Percentiles rank a stretch among this genome's conserved stretches.
Evolutionary conservation across 495 filamentous ascomycete species (phyloP).

Genomic region (Durotheca rogersii): DNA sequence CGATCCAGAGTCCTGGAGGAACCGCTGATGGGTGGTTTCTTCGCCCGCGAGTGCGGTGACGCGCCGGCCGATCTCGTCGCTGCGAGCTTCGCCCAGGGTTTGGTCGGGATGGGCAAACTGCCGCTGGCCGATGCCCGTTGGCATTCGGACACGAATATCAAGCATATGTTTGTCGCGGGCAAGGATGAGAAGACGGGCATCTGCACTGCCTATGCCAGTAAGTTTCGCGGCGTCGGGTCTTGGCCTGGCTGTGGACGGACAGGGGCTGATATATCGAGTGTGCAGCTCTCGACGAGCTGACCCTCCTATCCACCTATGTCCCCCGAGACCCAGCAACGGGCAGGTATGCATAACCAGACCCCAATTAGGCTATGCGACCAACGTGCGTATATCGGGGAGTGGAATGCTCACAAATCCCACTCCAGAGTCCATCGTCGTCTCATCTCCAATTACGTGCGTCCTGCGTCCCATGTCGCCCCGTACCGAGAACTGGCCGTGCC

Average conservation of each 20-base stretch:
- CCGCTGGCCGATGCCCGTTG: not conserved
- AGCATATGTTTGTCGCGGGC: conserved; percentile 32
- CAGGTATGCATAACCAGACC: not conserved
- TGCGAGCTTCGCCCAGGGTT: conserved; percentile 23
- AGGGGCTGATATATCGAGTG: not conserved
- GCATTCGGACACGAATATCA: not conserved
- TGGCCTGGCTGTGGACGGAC: not conserved
- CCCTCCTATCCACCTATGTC: conserved; percentile 23
- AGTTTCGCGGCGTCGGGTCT: conserved; percentile 17
- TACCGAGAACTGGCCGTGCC: not conserved
- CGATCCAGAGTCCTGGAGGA: conserved; percentile 16
- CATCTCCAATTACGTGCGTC: conserved; percentile 1
- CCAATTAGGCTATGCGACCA: not conserved
- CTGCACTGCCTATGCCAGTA: conserved; percentile 36
- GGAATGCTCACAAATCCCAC: too few species aligned
- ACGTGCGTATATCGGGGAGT: not conserved
- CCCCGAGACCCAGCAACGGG: conserved; percentile 22
- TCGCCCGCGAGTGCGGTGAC: conserved; percentile 28
- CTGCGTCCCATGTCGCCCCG: not conserved
- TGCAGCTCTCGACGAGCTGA: conserved; percentile 2
- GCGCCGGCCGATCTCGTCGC: conserved; percentile 19
- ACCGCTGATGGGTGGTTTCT: conserved; percentile 30
- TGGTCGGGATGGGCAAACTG: conserved; percentile 16
- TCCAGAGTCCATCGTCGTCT: conserved; percentile 6
- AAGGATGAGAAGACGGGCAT: conserved; percentile 22